Base-by-base conservation (phyloP, 208 protist genomes). In the Trypanosoma mega region DNA sequence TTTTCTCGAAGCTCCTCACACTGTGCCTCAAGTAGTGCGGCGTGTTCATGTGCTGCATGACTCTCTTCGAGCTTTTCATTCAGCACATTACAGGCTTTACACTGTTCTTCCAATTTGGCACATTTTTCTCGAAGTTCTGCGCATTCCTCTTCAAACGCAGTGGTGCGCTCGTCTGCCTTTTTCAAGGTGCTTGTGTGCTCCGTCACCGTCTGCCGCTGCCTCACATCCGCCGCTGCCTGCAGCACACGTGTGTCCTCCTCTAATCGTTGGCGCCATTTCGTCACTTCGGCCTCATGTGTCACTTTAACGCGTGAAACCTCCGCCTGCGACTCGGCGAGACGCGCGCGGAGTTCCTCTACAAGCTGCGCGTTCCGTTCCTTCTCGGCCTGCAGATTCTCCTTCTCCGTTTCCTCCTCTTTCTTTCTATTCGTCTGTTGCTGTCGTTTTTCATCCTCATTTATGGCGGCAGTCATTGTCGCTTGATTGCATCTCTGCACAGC, bases 211-310 rank as follows among this genome's bases (percentile, higher is more conserved):
- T 63, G 18, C 0, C 34, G 54, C 57, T 65, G 54, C 27, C 50
- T 47, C 14, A 44, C 54, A 16, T 24, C 34, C 18, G 66, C 26
- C 6, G 62, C 55, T 34, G 45, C 63, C 26, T 73, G 57, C 5
- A 65, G 44, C 34, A 64, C 46, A 26, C 69, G 39, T 37, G 41
- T 46, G 20, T 78, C 55, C 9, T 72, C 66, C 26, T 75, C 43
- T 39, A 54, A 59, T 3, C 60, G 39, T 31, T 63, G 33, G n/a
- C 47, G 31, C 48, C 11, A 11, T 14, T 33, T 59, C 27, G 33
- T 44, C 50, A 48, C 21, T 37, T 36, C 37, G 44, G 48, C 49
- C 45, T 44, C 12, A 45, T 39, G 39, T 4, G 33, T 8, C 45
- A 48, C 33, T 39, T 34, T 23, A 46, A 39, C 46, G 12, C 47